Evolutionary conservation across 2,329 filamentous ascomycete genomes (phyloP).

Genomic region (Thielaviopsis ethacetica): DNA sequence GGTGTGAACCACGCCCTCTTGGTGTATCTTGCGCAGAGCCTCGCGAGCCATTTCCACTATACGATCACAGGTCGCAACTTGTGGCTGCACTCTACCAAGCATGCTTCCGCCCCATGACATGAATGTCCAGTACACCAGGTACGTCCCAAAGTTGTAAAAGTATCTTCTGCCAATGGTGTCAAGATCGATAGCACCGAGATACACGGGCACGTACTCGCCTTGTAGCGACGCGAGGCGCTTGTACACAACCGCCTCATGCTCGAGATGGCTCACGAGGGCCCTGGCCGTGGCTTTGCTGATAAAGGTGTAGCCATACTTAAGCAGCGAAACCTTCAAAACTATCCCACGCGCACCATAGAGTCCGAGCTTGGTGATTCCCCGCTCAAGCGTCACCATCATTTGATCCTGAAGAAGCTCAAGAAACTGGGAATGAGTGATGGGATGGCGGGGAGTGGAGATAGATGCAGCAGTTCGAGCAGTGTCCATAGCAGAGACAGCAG

Average conservation of each 20-base stretch:
- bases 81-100: not conserved
- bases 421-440: not conserved
- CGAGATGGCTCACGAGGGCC: constrained; percentile 15
- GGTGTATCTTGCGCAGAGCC: not conserved
- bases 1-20: constrained; percentile 16
- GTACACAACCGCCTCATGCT: constrained; percentile 23
- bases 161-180: constrained; percentile 18
- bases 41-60: too few species aligned
- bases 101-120: constrained; percentile 20
- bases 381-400: not conserved
- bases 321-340: constrained; percentile 2
- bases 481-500: too few species aligned
- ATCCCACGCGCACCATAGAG: not conserved
- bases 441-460: not conserved
- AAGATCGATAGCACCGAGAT: constrained; percentile 23
- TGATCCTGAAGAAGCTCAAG: not conserved
- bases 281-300: not conserved
- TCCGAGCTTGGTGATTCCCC: not conserved
- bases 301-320: constrained; percentile 6
- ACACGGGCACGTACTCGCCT: constrained; percentile 22
- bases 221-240: constrained; percentile 19
- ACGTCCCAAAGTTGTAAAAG: constrained; percentile 19
- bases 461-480: not conserved
- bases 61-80: not conserved
- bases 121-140: constrained; percentile 20